Evolutionary conservation across 2,329 filamentous ascomycete species (phyloP), one percentile per base, ranked within the genome.

Genomic region (Colletotrichum somersetense): DNA sequence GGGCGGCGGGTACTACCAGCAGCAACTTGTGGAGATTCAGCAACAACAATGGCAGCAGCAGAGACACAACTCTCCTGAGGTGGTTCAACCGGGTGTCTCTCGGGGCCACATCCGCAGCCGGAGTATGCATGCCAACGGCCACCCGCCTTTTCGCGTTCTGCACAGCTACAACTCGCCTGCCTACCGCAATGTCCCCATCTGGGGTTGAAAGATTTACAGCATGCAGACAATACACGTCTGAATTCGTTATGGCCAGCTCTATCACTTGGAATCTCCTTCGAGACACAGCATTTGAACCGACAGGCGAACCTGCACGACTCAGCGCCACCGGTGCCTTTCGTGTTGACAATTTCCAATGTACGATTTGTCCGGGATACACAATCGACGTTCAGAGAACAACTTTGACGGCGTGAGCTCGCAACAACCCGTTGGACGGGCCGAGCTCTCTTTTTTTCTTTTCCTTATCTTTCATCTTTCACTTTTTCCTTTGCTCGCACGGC

Each of bases 141-240:
- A 79, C 40, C 77, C 79, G 16, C 86, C 85, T 11, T 89, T 86
- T 72, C 85, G 87, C 1, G 81, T 89, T 14, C 79, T 89, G 11
- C 88, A 89, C 78, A 89, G 87, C 78, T 89, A 89, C 75, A 88
- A 89, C 76, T 88, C 88, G 5, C 87, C 88, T 6, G 86, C 88
- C 7, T 89, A 90, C 75, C 83, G 83, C 38, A 83, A 86, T 46
- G 84, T 81, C 3, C 88, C 87, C 0, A 88, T 89, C n/a, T 89
- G 87, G 87, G 84, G 86, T n/a, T 88, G 74, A 80, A 52, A 18
- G 14, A 8, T 18, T 18, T 16, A 40, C 12, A 26, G 12, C 14
- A 48, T 44, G 7, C n/a, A 52, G 44, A 14, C 1, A 59, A 7
- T n/a, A 7, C 18, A 46, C 48, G 30, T 58, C 38, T 40, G 26